Base-by-base conservation (phyloP, 2,329 filamentous ascomycete species). In the Sordariomycetes sp. region DNA sequence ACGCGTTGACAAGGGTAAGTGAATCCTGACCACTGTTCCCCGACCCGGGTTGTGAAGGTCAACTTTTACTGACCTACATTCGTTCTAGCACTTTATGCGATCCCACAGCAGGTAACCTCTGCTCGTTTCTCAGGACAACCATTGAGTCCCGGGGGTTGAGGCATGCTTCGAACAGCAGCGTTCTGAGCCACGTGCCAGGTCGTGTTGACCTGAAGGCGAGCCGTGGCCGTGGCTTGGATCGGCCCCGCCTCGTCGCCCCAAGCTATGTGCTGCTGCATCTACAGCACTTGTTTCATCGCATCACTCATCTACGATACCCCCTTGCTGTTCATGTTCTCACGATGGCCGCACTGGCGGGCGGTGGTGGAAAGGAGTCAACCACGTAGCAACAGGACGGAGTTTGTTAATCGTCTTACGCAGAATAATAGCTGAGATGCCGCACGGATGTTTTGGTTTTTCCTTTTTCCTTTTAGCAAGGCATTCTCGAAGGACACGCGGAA, bases 1-100 rank as follows among this genome's bases (percentile, higher is more conserved):
- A 89, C 75, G 72, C 76, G 53, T 67, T 82, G 63, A 69, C 72
- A 68, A 79, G 75, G 74, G 74, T 77, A 74, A 71, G 77, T 20
- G 18, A 16, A n/a, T 25, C 22, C 12, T 12, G 20, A 55, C 24
- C 34, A 40, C 16, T 40, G 12, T 16, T 12, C 37, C 12, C 3
- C 12, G 12, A 18, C 3, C 54, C 10, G 8, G 22, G 32, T 20
- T 50, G 28, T 20, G 14, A 25, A 11, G 24, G 18, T 28, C 16
- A 10, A 16, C 18, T 50, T 32, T 32, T 32, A 20, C 43, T 56
- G 18, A 56, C 40, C 4, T 35, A 14, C n/a, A 22, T 16, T 28
- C 16, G n/a, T 32, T 22, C 20, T 40, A 57, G 55, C 55, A 57
- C 46, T 57, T 66, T 43, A 64, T 68, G 64, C 67, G 67, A 64